These are phyloP conservation scores for Pseudozyma hubeiensis DNA, from an alignment of 1,284 basidiomycete genomes.

Conservation along the genomic window DNA sequence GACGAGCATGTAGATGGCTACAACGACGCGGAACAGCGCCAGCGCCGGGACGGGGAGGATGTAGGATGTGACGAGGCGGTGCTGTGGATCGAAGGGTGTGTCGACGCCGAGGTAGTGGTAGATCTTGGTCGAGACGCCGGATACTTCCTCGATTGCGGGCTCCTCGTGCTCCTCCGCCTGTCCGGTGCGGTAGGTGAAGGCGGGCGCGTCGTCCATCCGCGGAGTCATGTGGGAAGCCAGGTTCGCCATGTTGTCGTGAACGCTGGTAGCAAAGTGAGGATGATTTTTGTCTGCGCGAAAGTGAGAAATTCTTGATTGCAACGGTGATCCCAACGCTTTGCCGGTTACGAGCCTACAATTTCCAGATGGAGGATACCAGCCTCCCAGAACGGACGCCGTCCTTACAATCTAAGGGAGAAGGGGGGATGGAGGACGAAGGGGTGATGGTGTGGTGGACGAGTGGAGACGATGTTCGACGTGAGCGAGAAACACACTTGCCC, in stretches of 20 bases:
- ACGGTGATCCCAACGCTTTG: background rate
- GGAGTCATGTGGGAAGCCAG: conserved; percentile 31
- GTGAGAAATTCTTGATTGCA: background rate
- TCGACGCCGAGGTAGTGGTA: conserved; percentile 64
- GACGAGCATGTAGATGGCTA: conserved; percentile 74
- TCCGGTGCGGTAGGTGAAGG: conserved; percentile 4
- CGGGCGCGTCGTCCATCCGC: conserved; percentile 5
- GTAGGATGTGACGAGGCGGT: conserved; percentile 75
- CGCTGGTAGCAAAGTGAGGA: too few species aligned
- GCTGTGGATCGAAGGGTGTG: conserved; percentile 73
- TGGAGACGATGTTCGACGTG: too few species aligned
- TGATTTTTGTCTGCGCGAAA: background rate
- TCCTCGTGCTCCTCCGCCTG: background rate
- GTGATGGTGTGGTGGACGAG: too few species aligned
- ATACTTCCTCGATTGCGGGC: conserved; percentile 11
- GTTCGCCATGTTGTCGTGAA: conserved; percentile 29
- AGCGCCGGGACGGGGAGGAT: conserved; percentile 72
- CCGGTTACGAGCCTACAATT: too few species aligned
- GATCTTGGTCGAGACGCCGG: conserved; percentile 40
- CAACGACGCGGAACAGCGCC: conserved; percentile 71
- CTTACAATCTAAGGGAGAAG: too few species aligned
- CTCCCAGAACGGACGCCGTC: too few species aligned
- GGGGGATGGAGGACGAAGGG: too few species aligned
- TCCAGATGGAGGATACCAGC: too few species aligned
- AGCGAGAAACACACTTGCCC: background rate